These are phyloP conservation scores for Peltaster fructicola DNA, from an alignment of 2,329 filamentous ascomycete species.

Conservation along the genomic window DNA sequence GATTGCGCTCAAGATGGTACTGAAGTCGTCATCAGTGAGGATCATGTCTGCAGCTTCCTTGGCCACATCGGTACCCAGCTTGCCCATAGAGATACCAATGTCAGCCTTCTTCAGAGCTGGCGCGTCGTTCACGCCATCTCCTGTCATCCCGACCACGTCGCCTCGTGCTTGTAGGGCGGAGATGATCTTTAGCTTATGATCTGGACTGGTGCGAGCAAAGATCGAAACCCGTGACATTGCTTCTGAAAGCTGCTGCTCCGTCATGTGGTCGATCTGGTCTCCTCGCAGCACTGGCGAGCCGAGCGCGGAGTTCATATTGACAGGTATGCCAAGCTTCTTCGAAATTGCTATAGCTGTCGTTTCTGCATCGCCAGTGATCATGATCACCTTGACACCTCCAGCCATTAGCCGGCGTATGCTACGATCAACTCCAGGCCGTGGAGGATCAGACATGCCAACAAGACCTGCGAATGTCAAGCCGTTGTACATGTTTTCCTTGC, in stretches of 20 bases:
- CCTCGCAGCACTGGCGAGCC: constrained; percentile 63
- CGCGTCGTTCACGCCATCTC: constrained; percentile 94
- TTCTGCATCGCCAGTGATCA: constrained; percentile 97
- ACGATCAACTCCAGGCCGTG: constrained; percentile 71
- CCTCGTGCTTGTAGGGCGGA: constrained; percentile 76
- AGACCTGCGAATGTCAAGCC: constrained; percentile 79
- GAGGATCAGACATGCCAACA: constrained; percentile 95
- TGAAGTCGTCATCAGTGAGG: constrained; percentile 74
- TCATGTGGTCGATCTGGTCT: constrained; percentile 88
- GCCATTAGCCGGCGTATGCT: constrained; percentile 82
- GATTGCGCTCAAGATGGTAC: constrained; percentile 82
- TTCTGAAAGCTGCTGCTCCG: constrained; percentile 61
- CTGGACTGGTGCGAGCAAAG: constrained; percentile 88
- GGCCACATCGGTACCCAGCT: constrained; percentile 85
- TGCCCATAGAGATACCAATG: constrained; percentile 94
- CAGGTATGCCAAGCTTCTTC: constrained; percentile 82
- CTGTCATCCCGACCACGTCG: constrained; percentile 97
- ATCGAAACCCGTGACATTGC: constrained; percentile 82
- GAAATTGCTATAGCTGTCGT: constrained; percentile 89
- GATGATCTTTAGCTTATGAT: constrained; percentile 97
- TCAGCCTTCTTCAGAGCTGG: constrained; percentile 93
- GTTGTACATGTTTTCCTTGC: constrained; percentile 39
- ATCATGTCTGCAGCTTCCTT: constrained; percentile 96
- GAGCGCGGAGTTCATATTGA: constrained; percentile 41
- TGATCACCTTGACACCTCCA: constrained; percentile 90